Percentiles rank a stretch among this genome's conserved stretches.
These are phyloP conservation scores for Cadophora gregata DNA, from an alignment of 2,329 filamentous ascomycete species.

Conservation along the genomic window DNA sequence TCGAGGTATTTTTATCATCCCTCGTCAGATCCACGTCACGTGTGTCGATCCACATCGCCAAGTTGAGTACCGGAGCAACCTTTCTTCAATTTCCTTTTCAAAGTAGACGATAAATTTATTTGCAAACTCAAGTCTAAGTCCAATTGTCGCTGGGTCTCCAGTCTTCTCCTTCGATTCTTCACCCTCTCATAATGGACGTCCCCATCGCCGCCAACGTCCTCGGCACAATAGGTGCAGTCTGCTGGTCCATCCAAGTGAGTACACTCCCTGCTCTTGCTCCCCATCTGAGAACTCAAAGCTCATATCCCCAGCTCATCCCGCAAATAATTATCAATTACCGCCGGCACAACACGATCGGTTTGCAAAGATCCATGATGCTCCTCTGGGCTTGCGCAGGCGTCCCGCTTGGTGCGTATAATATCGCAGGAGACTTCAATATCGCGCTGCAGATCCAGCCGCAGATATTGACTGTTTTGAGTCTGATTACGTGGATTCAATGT, in stretches of 20 bases:
- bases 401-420: conserved; percentile 59
- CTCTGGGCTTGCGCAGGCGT: conserved; percentile 72
- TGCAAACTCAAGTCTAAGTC: background rate
- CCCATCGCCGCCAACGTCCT: conserved; percentile 62
- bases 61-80: conserved; percentile 34
- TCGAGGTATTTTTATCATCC: too few relatives aligned
- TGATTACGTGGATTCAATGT: conserved; percentile 46
- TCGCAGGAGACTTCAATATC: conserved; percentile 42
- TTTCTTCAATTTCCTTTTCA: background rate
- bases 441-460: conserved; percentile 45
- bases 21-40: too few relatives aligned
- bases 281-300: background rate
- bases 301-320: conserved; percentile 61
- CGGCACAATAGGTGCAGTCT: conserved; percentile 65
- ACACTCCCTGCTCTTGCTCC: background rate
- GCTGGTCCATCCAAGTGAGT: conserved; percentile 68
- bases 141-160: background rate
- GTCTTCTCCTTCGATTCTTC: background rate
- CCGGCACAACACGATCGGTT: conserved; percentile 67
- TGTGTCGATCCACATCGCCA: conserved; percentile 47
- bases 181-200: conserved; percentile 53
- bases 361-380: conserved; percentile 75
- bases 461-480: conserved; percentile 43
- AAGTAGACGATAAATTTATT: background rate
- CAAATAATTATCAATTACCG: conserved; percentile 73